phyloP scores from a whole-genome alignment of 106 monocot species.

The Ottelia alismoides region DNA sequence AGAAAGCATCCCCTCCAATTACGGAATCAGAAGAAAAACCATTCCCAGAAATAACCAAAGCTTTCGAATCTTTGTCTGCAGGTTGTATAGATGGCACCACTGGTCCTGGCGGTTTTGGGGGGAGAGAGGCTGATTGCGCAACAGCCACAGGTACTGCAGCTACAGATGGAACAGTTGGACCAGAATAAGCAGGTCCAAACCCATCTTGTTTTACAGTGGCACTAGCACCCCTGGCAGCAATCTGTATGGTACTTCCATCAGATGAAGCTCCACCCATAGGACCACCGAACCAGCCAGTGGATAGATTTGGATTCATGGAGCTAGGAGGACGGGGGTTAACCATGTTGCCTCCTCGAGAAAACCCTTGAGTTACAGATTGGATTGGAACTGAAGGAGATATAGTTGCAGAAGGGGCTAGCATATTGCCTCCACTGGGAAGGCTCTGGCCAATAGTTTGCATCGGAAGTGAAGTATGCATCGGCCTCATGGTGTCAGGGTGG shows the following conservation, averaged over 20 bases:
- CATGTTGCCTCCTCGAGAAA: conserved; percentile 12
- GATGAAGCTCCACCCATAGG: conserved; percentile 18
- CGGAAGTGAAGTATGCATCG: no score
- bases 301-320: conserved; percentile 23
- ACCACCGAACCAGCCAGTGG: conserved; percentile 46
- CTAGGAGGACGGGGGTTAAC: conserved; percentile 15
- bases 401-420: no score
- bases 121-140: conserved; percentile 11
- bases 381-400: conserved; percentile 20
- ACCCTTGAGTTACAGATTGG: conserved; percentile 26
- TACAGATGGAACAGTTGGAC: conserved; percentile 16
- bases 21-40: conserved; percentile 40
- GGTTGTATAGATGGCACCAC: conserved; percentile 18
- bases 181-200: conserved; percentile 19
- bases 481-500: no score
- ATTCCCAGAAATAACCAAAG: conserved; percentile 49
- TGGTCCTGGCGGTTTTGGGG: conserved; percentile 17
- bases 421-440: no score
- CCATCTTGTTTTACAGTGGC: conserved; percentile 10
- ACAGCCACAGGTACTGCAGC: conserved; percentile 20
- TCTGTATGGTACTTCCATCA: conserved; percentile 14
- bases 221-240: conserved; percentile 10
- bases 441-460: no score
- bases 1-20: conserved; percentile 48
- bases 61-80: conserved; percentile 35